These are phyloP conservation scores for Urochloa ruziziensis DNA, from an alignment of 176 grass and related monocot species.

Conservation along the genomic window DNA sequence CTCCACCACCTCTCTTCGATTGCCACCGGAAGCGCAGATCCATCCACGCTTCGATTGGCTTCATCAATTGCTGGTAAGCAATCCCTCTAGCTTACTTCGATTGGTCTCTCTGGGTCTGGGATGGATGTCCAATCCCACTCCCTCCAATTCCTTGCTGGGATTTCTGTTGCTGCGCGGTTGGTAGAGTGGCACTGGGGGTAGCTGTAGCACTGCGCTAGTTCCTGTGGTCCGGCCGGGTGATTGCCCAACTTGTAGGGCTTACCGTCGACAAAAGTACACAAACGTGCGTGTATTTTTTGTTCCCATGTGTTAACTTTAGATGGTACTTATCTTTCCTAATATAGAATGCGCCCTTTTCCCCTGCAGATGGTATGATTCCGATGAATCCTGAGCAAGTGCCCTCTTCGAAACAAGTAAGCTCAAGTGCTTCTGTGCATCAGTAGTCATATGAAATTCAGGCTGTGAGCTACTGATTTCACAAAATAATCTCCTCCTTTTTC, in stretches of 20 bases:
- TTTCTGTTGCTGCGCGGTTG: not conserved
- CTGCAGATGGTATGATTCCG: slow-evolving; percentile 2
- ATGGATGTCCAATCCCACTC: not conserved
- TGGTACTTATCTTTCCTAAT: slow-evolving; percentile 15
- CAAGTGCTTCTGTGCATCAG: not conserved
- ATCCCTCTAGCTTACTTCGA: not conserved
- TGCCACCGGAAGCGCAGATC: not conserved
- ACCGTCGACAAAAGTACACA: slow-evolving; percentile 20
- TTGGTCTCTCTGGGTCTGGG: not conserved
- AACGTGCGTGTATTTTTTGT: not conserved
- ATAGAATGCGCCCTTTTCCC: not conserved
- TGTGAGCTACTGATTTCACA: not conserved
- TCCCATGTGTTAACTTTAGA: slow-evolving; percentile 1
- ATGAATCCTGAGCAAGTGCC: not conserved
- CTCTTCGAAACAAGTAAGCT: slow-evolving; percentile 15
- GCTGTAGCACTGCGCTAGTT: slow-evolving; percentile 9
- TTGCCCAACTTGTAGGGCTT: slow-evolving; percentile 4
- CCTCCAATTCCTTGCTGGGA: not conserved
- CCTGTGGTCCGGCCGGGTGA: slow-evolving; percentile 11
- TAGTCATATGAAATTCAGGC: not conserved
- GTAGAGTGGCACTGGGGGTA: not conserved
- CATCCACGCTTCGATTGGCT: not conserved
- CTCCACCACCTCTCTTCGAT: not conserved
- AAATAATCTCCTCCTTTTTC: not conserved
- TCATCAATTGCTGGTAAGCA: not conserved